phyloP scores from a whole-genome alignment of 805 yeast species.

The Tetrapisispora pingtungensis region DNA sequence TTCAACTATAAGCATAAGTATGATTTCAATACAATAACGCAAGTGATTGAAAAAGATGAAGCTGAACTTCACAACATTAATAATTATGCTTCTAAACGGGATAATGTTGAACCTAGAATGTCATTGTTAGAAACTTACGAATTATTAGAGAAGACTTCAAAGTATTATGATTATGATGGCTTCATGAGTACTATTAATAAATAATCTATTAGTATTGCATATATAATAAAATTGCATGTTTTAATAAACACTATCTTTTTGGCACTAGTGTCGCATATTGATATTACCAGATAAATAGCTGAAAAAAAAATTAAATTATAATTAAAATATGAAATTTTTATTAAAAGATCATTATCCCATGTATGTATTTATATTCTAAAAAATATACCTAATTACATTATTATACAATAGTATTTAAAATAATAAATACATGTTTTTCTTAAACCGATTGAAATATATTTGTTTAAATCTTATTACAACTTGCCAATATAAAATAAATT shows the following conservation, averaged over 20 bases:
- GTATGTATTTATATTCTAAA: constrained; percentile 1
- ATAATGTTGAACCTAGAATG: background rate
- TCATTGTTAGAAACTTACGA: background rate
- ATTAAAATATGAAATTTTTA: background rate
- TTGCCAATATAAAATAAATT: background rate
- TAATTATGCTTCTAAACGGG: background rate
- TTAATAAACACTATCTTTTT: no score
- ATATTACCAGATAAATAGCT: no score
- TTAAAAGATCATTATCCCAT: constrained; percentile 5
- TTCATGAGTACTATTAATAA: background rate
- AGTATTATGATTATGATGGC: background rate
- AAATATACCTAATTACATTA: constrained; percentile 5
- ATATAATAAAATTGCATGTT: background rate
- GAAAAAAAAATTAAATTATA: background rate
- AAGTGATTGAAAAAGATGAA: constrained; percentile 15
- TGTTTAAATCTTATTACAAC: constrained; percentile 2
- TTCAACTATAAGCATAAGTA: constrained; percentile 14
- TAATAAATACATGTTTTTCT: constrained; percentile 2
- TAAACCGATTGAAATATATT: constrained; percentile 4
- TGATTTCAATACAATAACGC: constrained; percentile 26
- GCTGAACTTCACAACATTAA: background rate
- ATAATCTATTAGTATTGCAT: background rate
- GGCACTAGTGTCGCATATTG: no score
- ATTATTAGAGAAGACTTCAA: background rate
- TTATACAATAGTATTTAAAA: constrained; percentile 4